Conservation (phyloP, 805 yeast genomes). For the Wickerhamiella domercqiae region DNA sequence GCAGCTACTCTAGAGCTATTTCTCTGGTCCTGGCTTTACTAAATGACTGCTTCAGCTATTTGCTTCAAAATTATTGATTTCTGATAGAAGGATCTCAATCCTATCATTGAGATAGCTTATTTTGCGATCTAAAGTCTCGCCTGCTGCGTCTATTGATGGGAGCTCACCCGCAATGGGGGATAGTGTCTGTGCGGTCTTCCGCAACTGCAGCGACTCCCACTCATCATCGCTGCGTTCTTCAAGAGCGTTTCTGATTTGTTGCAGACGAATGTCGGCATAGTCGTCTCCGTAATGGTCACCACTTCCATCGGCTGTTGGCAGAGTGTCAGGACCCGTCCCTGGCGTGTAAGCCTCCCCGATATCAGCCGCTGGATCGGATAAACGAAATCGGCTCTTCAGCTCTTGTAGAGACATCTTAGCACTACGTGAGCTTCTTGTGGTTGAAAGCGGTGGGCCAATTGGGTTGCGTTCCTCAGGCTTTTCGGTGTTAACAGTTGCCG, state of each 20-base stretch:
- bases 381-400: too few species aligned
- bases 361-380: too few species aligned
- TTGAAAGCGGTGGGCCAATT: too few species aligned
- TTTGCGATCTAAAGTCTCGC: background rate
- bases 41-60: background rate
- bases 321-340: too few species aligned
- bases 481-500: too few species aligned
- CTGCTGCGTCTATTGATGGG: conserved; percentile 1
- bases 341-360: too few species aligned
- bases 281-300: background rate
- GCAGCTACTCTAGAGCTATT: too few species aligned
- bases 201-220: background rate
- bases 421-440: too few species aligned
- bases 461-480: too few species aligned
- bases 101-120: background rate
- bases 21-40: background rate
- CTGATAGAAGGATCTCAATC: background rate
- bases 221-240: conserved; percentile 1
- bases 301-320: too few species aligned
- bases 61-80: background rate
- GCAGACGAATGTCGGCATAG: background rate
- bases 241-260: background rate
- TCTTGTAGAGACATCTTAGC: too few species aligned
- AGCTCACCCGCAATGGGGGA: too few species aligned
- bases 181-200: background rate